Base-by-base conservation (phyloP, 805 yeast species). In the Suhomyces prunicola region DNA sequence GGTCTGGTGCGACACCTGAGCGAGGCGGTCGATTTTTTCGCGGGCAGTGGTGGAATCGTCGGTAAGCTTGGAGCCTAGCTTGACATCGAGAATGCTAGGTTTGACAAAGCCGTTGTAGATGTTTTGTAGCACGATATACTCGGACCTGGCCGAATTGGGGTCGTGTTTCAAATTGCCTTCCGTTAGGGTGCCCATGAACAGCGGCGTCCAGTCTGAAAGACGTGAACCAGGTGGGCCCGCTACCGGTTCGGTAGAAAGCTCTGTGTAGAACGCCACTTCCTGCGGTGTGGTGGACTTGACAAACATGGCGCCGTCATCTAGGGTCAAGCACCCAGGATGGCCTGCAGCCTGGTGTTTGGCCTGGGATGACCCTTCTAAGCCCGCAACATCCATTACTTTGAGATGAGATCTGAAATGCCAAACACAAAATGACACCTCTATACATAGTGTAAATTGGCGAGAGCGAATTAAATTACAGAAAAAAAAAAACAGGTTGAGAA, bases 271-370 rank as follows among this genome's bases (percentile, higher is more conserved):
- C n/a, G 81, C 84, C 27, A 87, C 68, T 68, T 93, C 99, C 58
- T 82, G 83, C 24, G 68, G 68, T 0, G 71, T 65, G 0, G 92
- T 76, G 0, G 86, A 85, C 67, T 94, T 93, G 52, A 89, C 81
- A 58, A 92, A 87, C 13, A 93, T 71, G 6, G 82, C 69, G 0
- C 91, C 96, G 41, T 80, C 81, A 6, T 67, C 78, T 56, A 84
- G 84, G 4, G 82, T 80, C 50, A 90, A 60, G 2, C 87, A 81
- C 0, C 97, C 98, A 5, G 78, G 88, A 63, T 93, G 99, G 5
- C 99, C 99, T 0, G 97, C 98, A 2, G 94, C 98, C 69, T 85
- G 87, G 63, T 88, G 89, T n/a, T 24, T 35, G 27, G 49, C 49
- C 44, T 10, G 17, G 10, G 33, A 19, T n/a, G 48, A 17, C 23